Evolutionary conservation across 2,329 filamentous ascomycete genomes (phyloP).

Genomic region (Corinectria fuckeliana): DNA sequence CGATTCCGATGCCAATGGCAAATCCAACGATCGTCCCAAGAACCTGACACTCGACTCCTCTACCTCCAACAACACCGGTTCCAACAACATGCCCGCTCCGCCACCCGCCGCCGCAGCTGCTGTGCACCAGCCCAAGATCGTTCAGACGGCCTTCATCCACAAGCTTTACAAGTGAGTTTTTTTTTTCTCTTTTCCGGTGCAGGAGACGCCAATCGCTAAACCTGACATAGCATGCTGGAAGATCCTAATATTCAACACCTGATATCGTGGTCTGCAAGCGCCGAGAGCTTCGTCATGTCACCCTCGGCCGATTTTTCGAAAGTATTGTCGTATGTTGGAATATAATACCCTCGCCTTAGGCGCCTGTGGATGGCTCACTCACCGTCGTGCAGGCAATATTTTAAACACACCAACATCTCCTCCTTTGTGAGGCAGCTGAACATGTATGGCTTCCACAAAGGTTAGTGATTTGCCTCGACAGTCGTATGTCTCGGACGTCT

Average conservation of each 20-base stretch:
- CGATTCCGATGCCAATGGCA: conserved; percentile 49
- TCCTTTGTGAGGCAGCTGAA: conserved; percentile 98
- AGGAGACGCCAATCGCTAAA: conserved; percentile 32
- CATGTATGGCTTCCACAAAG: conserved; percentile 99
- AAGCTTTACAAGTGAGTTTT: conserved; percentile 91
- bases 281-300: conserved; percentile 99
- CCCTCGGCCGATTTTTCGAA: conserved; percentile 97
- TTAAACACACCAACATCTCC: conserved; percentile 99
- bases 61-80: conserved; percentile 31
- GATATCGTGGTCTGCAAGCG: conserved; percentile 93
- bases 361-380: conserved; percentile 2
- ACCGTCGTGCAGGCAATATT: conserved; percentile 78
- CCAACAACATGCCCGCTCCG: conserved; percentile 57
- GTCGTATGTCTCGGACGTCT: background rate
- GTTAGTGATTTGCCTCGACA: conserved; percentile 52
- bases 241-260: conserved; percentile 91
- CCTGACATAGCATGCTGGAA: conserved; percentile 84
- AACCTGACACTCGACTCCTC: conserved; percentile 49
- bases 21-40: conserved; percentile 45
- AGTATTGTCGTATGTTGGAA: conserved; percentile 82
- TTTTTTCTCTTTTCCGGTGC: background rate
- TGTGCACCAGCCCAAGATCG: conserved; percentile 93
- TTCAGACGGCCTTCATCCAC: conserved; percentile 98
- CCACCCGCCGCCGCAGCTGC: conserved; percentile 69
- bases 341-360: background rate